Percentiles rank a stretch among this genome's conserved stretches.
Conservation (phyloP, 352 stramenopile species). For the Pilasporangium apinafurcum region DNA sequence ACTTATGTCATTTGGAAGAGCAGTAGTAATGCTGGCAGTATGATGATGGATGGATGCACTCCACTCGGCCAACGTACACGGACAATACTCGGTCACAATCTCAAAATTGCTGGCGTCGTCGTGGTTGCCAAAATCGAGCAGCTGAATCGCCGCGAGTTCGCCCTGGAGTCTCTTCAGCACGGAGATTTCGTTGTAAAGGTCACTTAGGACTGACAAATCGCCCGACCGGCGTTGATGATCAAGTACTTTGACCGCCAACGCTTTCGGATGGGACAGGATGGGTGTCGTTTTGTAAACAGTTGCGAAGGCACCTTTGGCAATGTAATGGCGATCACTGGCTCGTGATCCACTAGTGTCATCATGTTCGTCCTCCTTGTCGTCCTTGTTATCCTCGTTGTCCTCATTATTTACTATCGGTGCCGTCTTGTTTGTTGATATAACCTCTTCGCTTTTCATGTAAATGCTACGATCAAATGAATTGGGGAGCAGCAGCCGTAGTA, state of each 20-base stretch:
- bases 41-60: slow-evolving; percentile 15
- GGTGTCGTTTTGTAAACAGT: slow-evolving; percentile 29
- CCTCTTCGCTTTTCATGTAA: slow-evolving; percentile 10
- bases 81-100: slow-evolving; percentile 55
- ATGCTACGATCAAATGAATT: slow-evolving; percentile 28
- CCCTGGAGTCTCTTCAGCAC: slow-evolving; percentile 42
- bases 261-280: slow-evolving; percentile 4
- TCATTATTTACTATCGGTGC: neutral
- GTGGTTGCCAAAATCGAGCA: slow-evolving; percentile 56
- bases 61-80: slow-evolving; percentile 44
- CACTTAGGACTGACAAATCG: slow-evolving; percentile 28
- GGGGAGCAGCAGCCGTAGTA: slow-evolving; percentile 32
- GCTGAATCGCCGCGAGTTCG: slow-evolving; percentile 37
- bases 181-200: slow-evolving; percentile 46
- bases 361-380: neutral
- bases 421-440: neutral
- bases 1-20: no score
- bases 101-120: slow-evolving; percentile 32
- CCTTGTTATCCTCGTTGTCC: no score
- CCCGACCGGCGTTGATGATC: slow-evolving; percentile 31
- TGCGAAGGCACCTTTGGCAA: slow-evolving; percentile 45
- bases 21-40: no score
- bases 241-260: slow-evolving; percentile 47
- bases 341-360: neutral
- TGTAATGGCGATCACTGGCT: slow-evolving; percentile 13